A percentile compares a stretch with the other conserved stretches of the same genome.
phyloP scores from a whole-genome alignment of 805 yeast genomes.

The Sugiyamaella lignohabitans region DNA sequence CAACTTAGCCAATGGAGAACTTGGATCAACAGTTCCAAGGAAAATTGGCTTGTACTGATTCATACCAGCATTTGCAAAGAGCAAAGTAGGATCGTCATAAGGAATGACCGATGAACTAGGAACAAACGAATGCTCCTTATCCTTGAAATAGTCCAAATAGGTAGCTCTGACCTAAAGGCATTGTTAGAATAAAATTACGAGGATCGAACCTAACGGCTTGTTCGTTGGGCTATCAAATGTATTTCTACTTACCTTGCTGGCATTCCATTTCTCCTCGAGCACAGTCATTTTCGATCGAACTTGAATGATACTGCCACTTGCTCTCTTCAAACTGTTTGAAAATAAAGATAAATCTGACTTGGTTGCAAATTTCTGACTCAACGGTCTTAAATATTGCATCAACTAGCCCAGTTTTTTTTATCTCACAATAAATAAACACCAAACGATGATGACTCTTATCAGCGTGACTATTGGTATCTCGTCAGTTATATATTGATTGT shows the following conservation, averaged over 20 bases:
- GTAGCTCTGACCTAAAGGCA: constrained; percentile 78
- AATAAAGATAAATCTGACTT: too few relatives aligned
- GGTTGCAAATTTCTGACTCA: not conserved
- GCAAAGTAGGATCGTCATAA: constrained; percentile 92
- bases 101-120: constrained; percentile 95
- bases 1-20: constrained; percentile 74
- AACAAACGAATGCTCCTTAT: constrained; percentile 66
- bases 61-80: constrained; percentile 99
- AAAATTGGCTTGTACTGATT: constrained; percentile 98
- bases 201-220: not conserved
- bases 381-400: not conserved
- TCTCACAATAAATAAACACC: not conserved
- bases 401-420: too few relatives aligned
- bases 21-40: constrained; percentile 94
- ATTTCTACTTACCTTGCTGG: constrained; percentile 1
- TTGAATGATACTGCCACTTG: not conserved
- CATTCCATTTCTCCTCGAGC: constrained; percentile 1
- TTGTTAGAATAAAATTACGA: too few relatives aligned
- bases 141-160: constrained; percentile 72
- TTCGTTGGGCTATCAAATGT: not conserved
- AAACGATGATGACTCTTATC: too few relatives aligned
- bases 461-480: too few relatives aligned
- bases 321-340: too few relatives aligned
- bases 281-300: constrained; percentile 3
- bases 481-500: too few relatives aligned